Evolutionary conservation across 2,329 filamentous ascomycete genomes (phyloP), one percentile per base, ranked within the genome.

Genomic region (Diaporthe ampelina): DNA sequence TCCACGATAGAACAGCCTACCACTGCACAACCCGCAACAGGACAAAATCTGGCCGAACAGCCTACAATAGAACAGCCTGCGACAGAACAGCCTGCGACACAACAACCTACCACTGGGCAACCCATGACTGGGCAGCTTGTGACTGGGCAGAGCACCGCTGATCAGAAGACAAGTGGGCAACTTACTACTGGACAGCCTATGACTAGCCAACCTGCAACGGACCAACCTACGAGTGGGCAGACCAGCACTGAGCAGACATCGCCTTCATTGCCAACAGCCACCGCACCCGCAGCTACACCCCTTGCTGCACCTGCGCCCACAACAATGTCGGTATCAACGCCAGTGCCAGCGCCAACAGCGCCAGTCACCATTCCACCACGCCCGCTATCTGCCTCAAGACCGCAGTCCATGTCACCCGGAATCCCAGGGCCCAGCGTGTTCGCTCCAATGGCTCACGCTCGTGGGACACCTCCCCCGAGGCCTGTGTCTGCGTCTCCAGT

Each of bases 381-480:
- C 11, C 76, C 76, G n/a, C 32, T 48, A 29, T 58, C 72, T 37
- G 54, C 71, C 10, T 63, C 45, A 3, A 63, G 70, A 4, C 57
- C 70, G 2, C 24, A 54, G 24, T 63, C 70, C 10, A 61, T 43
- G 37, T 72, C 70, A 21, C 59, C 70, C 4, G 24, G 32, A 21
- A 45, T 45, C 8, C 19, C 57, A 13, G 45, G 57, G 13, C 57
- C 58, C 8, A 35, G 32, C 57, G 21, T 63, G 21, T 72, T 54
- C 32, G 57, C 45, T 9, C 70, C 70, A 21, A 75, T 82, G 45
- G 79, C 78, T 4, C 77, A 78, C 3, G 79, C 79, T 17, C 45
- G 70, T 24, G 70, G 57, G 15, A 72, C 56, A 32, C 69, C 74
- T 26, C 58, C 71, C 50, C 68, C 59, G 13, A 45, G 45, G 24